Evolutionary conservation across 2,329 filamentous ascomycete species (phyloP).

Genomic region (Aureobasidium sp.): DNA sequence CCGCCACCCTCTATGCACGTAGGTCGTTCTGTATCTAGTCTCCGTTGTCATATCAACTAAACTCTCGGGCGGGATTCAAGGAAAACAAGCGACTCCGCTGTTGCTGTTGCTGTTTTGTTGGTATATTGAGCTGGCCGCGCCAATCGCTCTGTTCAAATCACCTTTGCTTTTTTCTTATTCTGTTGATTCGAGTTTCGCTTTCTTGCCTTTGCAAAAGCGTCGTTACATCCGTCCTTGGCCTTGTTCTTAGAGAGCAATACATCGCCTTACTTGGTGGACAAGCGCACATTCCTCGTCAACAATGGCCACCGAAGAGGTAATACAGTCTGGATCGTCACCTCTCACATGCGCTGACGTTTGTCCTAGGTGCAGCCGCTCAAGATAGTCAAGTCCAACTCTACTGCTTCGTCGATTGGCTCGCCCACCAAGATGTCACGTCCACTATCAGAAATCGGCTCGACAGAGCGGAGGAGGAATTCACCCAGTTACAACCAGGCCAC

Average conservation of each 20-base stretch:
- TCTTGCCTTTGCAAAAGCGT: not conserved
- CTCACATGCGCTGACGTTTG: constrained; percentile 12
- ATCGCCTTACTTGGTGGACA: constrained; percentile 12
- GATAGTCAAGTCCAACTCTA: constrained; percentile 55
- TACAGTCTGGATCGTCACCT: not conserved
- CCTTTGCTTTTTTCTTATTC: not conserved
- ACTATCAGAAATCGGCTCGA: constrained; percentile 80
- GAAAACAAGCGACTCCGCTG: not conserved
- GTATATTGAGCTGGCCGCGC: not conserved
- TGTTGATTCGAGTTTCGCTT: not conserved
- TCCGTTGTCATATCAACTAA: too few relatives aligned
- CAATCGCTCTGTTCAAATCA: not conserved
- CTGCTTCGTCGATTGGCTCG: constrained; percentile 34
- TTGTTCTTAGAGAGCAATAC: not conserved
- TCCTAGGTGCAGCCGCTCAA: constrained; percentile 65
- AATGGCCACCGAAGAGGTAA: constrained; percentile 37
- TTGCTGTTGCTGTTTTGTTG: not conserved
- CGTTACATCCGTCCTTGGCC: not conserved
- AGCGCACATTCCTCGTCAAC: constrained; percentile 26
- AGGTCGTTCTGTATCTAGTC: too few relatives aligned
- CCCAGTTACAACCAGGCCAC: constrained; percentile 74
- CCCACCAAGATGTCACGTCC: constrained; percentile 65
- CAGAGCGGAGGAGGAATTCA: constrained; percentile 81
- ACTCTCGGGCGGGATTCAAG: too few relatives aligned
- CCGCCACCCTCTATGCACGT: too few relatives aligned